Conservation (phyloP, 768 basidiomycete genomes). For the Naganishia kalamii region DNA sequence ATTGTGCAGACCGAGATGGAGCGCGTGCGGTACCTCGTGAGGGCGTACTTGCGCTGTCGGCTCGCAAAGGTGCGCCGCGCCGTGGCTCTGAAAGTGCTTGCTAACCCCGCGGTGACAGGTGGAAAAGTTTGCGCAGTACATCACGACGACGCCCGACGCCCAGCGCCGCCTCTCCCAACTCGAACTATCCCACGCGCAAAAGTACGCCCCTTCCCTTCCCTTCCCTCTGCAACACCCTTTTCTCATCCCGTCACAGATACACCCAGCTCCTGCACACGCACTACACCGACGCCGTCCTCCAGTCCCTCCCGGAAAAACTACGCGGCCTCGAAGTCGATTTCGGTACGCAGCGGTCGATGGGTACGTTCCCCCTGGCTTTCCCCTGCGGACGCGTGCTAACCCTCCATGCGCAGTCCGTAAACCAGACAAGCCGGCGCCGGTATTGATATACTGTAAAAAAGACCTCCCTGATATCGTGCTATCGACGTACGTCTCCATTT, state of each 20-base stretch:
- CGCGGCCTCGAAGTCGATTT: conserved; percentile 67
- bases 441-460: conserved; percentile 71
- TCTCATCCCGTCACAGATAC: conserved; percentile 52
- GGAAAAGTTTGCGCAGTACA: conserved; percentile 76
- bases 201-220: conserved; percentile 49
- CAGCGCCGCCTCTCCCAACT: conserved; percentile 75
- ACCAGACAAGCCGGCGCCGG: conserved; percentile 68
- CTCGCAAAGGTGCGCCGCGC: conserved; percentile 74
- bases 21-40: conserved; percentile 82
- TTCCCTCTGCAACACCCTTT: not conserved
- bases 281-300: conserved; percentile 70
- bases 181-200: conserved; percentile 70
- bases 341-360: conserved; percentile 63
- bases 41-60: conserved; percentile 80
- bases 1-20: conserved; percentile 92
- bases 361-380: conserved; percentile 31
- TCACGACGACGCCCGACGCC: conserved; percentile 62
- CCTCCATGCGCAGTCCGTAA: conserved; percentile 56
- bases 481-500: conserved; percentile 45
- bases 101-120: conserved; percentile 55
- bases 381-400: not conserved
- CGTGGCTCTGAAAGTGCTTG: too few relatives aligned
- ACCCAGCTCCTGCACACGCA: conserved; percentile 70
- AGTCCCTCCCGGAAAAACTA: conserved; percentile 71
- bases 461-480: conserved; percentile 53